A percentile compares a stretch with the other conserved stretches of the same genome.
These are phyloP conservation scores for Acacia concinna DNA, from an alignment of 331 rosid species.

Conservation along the genomic window DNA sequence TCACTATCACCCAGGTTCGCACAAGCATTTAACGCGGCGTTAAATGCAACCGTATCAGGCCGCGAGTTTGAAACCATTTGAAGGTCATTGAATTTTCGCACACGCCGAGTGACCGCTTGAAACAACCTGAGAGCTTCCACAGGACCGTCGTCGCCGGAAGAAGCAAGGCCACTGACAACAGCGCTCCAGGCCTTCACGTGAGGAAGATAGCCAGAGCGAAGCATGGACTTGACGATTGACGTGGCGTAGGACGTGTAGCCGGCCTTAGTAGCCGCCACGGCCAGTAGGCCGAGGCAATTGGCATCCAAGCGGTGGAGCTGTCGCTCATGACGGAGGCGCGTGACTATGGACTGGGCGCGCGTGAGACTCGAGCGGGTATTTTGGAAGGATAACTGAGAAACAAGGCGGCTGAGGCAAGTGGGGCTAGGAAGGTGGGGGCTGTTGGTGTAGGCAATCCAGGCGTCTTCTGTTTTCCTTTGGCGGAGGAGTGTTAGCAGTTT, in stretches of 20 bases:
- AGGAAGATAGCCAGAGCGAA: slow-evolving; percentile 95
- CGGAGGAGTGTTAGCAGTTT: slow-evolving; percentile 66
- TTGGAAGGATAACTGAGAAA: slow-evolving; percentile 69
- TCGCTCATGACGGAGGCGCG: slow-evolving; percentile 92
- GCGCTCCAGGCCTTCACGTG: slow-evolving; percentile 97
- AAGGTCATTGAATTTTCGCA: slow-evolving; percentile 46
- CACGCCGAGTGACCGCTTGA: slow-evolving; percentile 54
- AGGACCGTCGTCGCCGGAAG: slow-evolving; percentile 64
- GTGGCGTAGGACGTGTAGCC: slow-evolving; percentile 80
- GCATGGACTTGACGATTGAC: slow-evolving; percentile 90
- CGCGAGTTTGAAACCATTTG: slow-evolving; percentile 54
- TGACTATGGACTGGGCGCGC: slow-evolving; percentile 87
- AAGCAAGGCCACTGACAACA: slow-evolving; percentile 74
- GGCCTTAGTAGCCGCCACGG: slow-evolving; percentile 70
- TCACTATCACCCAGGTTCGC: slow-evolving; percentile 68
- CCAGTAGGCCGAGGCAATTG: slow-evolving; percentile 86
- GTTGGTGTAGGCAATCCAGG: slow-evolving; percentile 70
- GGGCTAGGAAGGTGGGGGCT: slow-evolving; percentile 63
- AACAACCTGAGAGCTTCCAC: slow-evolving; percentile 66
- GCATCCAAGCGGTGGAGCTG: slow-evolving; percentile 95
- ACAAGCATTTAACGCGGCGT: slow-evolving; percentile 86
- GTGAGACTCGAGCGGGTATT: slow-evolving; percentile 55
- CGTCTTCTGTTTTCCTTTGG: slow-evolving; percentile 80
- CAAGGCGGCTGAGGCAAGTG: slow-evolving; percentile 84
- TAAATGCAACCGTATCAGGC: slow-evolving; percentile 85